Percentiles rank a stretch among this genome's conserved stretches.
Conservation (phyloP, 345 rosid genomes). For the Eucalyptus sideroxylon region DNA sequence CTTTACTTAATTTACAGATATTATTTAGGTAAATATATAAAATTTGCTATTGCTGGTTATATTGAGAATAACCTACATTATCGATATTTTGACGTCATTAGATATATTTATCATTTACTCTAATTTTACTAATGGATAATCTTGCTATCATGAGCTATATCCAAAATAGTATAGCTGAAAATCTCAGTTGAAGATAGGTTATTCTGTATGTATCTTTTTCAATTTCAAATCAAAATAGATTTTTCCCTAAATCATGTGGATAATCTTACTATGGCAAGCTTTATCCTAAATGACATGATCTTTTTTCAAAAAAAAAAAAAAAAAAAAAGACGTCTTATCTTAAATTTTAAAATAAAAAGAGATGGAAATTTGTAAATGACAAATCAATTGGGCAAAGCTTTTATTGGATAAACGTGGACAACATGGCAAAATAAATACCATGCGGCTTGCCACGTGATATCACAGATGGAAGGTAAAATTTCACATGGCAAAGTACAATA, state of each 20-base stretch:
- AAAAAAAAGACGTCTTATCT: background rate
- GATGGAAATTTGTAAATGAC: background rate
- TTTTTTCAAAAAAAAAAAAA: background rate
- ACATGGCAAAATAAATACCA: background rate
- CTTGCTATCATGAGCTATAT: background rate
- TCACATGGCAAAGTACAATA: background rate
- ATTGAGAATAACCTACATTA: background rate
- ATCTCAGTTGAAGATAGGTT: background rate
- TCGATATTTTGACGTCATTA: background rate
- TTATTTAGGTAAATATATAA: background rate
- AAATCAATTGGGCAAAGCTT: background rate
- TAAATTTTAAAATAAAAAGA: background rate
- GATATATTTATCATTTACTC: background rate
- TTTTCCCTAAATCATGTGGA: background rate
- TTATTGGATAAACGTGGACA: background rate
- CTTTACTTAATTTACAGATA: background rate
- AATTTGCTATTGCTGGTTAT: too few species aligned
- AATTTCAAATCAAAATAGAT: background rate
- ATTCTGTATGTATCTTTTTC: background rate
- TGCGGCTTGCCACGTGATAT: background rate
- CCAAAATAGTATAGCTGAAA: background rate
- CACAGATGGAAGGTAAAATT: background rate
- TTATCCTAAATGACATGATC: background rate
- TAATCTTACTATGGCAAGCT: background rate
- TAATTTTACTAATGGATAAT: background rate